Base-by-base conservation (phyloP, 169 alveolate species). In the Plasmodium billcollinsi region DNA sequence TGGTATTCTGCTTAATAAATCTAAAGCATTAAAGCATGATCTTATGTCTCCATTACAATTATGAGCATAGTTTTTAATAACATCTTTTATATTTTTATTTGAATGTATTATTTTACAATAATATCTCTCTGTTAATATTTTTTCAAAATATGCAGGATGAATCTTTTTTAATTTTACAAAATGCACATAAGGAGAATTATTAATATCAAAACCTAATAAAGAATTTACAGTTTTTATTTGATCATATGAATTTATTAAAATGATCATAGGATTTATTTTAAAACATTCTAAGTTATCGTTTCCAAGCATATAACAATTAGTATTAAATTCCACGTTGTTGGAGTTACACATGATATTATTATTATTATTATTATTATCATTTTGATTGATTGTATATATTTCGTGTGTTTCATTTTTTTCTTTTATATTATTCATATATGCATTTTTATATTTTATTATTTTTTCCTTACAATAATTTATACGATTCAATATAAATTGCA, bases 41-140 rank as follows among this genome's bases (percentile, higher is more conserved):
- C 92, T n/a, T 59, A 86, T 72, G 65, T 86, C 92, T 62, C 92
- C 92, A 86, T 67, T 86, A 63, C 92, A 86, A 66, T 86, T 86
- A 54, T 86, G 21, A 6, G 72, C 11, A 50, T 43, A 29, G 15
- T 15, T 1, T 71, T 72, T 86, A 9, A 86, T 63, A 73, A 86
- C 59, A 15, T 86, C 69, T 86, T 86, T 86, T 74, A 72, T 67
- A 39, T 71, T 24, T 52, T 73, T 62, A 54, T 86, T 86, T 45
- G 29, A 33, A 15, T 86, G 71, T 49, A 67, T 86, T 76, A 86
- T 72, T 49, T 49, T 70, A 73, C 76, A 86, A 54, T 86, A 86
- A 63, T 83, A 83, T 73, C 52, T 43, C 47, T 86, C 88, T 14
- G 69, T 43, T 65, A 86, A 74, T 52, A 50, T 62, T 33, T 86